Percentiles rank a stretch among this genome's conserved stretches.
These are phyloP conservation scores for Aaosphaeria pasadenensis DNA, from an alignment of 2,329 filamentous ascomycete genomes.

Conservation along the genomic window DNA sequence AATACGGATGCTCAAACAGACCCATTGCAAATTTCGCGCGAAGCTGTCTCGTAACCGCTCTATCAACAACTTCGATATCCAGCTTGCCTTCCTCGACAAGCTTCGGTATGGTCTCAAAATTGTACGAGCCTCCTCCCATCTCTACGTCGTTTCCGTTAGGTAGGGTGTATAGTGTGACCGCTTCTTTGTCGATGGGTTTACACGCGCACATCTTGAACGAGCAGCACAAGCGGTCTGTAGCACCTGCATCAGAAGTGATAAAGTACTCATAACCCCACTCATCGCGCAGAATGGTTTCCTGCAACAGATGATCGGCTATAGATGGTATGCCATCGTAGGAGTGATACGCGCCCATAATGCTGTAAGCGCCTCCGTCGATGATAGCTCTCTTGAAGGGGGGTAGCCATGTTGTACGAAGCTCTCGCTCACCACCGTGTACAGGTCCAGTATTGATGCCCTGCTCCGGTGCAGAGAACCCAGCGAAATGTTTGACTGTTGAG, in stretches of 20 bases:
- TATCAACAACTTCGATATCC: slow-evolving; percentile 58
- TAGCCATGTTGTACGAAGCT: slow-evolving; percentile 53
- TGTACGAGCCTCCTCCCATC: slow-evolving; percentile 74
- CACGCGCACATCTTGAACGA: slow-evolving; percentile 63
- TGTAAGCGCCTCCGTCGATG: slow-evolving; percentile 64
- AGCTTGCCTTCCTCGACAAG: slow-evolving; percentile 62
- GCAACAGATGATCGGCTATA: slow-evolving; percentile 62
- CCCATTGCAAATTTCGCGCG: slow-evolving; percentile 67
- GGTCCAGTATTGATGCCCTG: slow-evolving; percentile 69
- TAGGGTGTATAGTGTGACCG: slow-evolving; percentile 61
- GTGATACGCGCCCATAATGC: slow-evolving; percentile 73
- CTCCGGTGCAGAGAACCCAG: slow-evolving; percentile 65
- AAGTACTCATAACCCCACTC: slow-evolving; percentile 75
- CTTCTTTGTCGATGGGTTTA: slow-evolving; percentile 61
- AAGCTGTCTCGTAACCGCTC: slow-evolving; percentile 63
- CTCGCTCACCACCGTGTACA: slow-evolving; percentile 55
- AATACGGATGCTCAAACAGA: slow-evolving; percentile 68
- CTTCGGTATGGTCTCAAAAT: slow-evolving; percentile 62
- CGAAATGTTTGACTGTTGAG: slow-evolving; percentile 74
- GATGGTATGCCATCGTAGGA: slow-evolving; percentile 70
- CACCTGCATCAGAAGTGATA: slow-evolving; percentile 65
- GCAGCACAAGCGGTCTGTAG: slow-evolving; percentile 64
- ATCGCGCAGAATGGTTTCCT: slow-evolving; percentile 63
- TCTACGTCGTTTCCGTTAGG: slow-evolving; percentile 70
- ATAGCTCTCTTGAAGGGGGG: slow-evolving; percentile 67